Percentiles rank a stretch among this genome's conserved stretches.
These are phyloP conservation scores for Corymbia citriodora DNA, from an alignment of 441 rosid genomes.

Conservation along the genomic window DNA sequence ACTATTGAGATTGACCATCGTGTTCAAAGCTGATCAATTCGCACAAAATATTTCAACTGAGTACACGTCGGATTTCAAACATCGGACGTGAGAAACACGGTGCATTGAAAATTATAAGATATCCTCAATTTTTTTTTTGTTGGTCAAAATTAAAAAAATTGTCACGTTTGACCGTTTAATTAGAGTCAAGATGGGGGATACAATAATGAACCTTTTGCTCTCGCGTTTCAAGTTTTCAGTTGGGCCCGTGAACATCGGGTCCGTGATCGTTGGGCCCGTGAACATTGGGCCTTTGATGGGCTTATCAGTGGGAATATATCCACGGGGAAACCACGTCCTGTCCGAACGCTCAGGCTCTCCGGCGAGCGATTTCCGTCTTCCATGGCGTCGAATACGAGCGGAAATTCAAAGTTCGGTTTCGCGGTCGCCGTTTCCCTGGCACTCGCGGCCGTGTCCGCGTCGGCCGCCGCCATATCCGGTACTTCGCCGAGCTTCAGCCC, in stretches of 20 bases:
- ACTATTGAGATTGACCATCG: background rate
- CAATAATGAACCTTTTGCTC: background rate
- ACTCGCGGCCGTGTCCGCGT: constrained; percentile 37
- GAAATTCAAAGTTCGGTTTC: background rate
- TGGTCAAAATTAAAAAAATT: background rate
- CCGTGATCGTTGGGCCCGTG: background rate
- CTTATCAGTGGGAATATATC: background rate
- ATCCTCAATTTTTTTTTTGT: background rate
- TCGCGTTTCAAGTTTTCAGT: background rate
- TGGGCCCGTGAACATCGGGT: background rate
- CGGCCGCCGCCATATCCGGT: constrained; percentile 38
- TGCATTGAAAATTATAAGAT: background rate
- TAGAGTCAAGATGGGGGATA: background rate
- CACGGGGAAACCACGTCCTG: background rate
- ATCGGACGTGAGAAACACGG: background rate
- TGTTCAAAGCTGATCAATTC: background rate
- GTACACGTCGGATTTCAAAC: background rate
- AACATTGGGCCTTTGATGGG: background rate
- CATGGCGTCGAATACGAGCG: background rate
- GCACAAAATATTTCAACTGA: background rate
- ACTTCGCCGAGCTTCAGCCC: background rate
- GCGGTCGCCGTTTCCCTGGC: constrained; percentile 13
- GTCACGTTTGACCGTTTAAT: background rate
- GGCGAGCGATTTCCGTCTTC: background rate
- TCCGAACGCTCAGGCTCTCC: background rate